Base-by-base conservation (phyloP, 371 early-diverging fungal species). In the Actinomortierella ambigua region DNA sequence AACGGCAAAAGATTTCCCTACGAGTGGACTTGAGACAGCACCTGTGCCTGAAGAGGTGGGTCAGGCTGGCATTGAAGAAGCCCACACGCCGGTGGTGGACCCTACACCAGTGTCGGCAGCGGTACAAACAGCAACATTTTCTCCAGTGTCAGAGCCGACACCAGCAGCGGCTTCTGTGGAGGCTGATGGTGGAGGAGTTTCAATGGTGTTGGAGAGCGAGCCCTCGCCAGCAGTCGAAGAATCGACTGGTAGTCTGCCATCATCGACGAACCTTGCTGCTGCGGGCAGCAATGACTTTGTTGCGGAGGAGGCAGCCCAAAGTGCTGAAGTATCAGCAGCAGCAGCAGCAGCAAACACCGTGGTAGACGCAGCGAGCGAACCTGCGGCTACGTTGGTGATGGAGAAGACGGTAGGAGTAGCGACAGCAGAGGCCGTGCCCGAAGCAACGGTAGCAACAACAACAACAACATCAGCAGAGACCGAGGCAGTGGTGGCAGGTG, bases 71-170 rank as follows among this genome's bases (percentile, higher is more conserved):
- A 24, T 26, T 9, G 50, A 13, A 4, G 23, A 20, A 6, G 24
- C 7, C 9, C 13, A 53, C 0, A 18, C 57, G 20, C 58, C 57
- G 55, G 59, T 54, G 39, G 39, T 65, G 43, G 65, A 59, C 44
- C 9, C 3, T 9, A 34, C n/a, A 15, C 46, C 46, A 46, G 46
- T 15, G 17, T 6, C 22, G 17, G 17, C 46, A 46, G 5, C 46
- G 17, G 46, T 17, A 46, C 46, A 4, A 22, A 17, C 46, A 46
- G 8, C 46, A 22, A 22, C 46, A 46, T 6, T 46, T 5, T 8
- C 46, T 8, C 18, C 34, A 11, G 18, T n/a, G 3, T 28, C 51
- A 11, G 51, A 24, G 18, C 28, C 44, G 17, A 34, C 53, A 2
- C 27, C 53, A 8, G 58, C 43, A 17, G 56, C 28, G 28, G 56